Evolutionary conservation across 192 early-diverging fungal species (phyloP).

Genomic region (Coemansia reversa): DNA sequence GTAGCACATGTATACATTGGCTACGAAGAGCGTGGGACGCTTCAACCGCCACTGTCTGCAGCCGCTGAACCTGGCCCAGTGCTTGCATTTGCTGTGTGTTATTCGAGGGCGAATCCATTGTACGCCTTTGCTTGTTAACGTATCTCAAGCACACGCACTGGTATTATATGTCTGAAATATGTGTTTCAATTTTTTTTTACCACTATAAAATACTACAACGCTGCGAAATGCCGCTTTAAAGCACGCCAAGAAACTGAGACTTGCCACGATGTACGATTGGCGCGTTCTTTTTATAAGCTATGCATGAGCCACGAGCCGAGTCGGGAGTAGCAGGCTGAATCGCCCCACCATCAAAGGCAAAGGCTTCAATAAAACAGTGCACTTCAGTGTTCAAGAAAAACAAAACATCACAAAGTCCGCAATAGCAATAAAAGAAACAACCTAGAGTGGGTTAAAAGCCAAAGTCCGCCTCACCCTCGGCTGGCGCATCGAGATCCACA

Average conservation of each 20-base stretch:
- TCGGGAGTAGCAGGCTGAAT: neutral
- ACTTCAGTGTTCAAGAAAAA: too few relatives aligned
- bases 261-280: neutral
- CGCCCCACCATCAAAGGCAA: too few relatives aligned
- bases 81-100: slow-evolving; percentile 13
- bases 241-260: neutral
- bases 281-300: neutral
- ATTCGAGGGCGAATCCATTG: neutral
- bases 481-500: slow-evolving; percentile 85
- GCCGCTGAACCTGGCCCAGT: slow-evolving; percentile 24
- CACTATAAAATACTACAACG: neutral
- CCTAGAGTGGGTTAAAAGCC: slow-evolving; percentile 29
- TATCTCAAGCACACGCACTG: neutral
- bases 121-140: neutral
- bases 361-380: too few relatives aligned
- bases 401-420: too few relatives aligned
- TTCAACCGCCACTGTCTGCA: slow-evolving; percentile 43
- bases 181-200: neutral
- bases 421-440: neutral
- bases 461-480: slow-evolving; percentile 69
- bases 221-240: neutral
- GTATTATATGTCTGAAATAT: neutral
- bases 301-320: neutral
- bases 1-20: slow-evolving; percentile 31
- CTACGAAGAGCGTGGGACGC: slow-evolving; percentile 29